phyloP scores from a whole-genome alignment of 2,329 filamentous ascomycete species.

The Beauveria rudraprayagi region DNA sequence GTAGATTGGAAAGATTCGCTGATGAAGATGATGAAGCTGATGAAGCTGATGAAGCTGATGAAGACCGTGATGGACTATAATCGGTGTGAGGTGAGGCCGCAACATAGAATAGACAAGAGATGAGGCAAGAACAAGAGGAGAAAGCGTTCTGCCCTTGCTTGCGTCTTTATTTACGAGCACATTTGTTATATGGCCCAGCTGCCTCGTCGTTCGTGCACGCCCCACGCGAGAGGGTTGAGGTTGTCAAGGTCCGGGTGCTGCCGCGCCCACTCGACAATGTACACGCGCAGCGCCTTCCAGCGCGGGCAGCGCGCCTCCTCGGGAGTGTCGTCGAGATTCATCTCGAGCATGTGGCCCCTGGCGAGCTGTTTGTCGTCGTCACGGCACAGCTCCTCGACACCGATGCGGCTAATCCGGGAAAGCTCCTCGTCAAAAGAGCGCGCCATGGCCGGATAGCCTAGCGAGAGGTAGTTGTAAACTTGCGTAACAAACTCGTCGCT shows the following conservation, averaged over 20 bases:
- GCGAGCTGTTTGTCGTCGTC: slow-evolving; percentile 57
- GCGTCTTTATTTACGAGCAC: not conserved
- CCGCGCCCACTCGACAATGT: slow-evolving; percentile 82
- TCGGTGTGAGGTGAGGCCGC: not conserved
- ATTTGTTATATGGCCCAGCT: slow-evolving; percentile 59
- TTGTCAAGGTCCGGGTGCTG: slow-evolving; percentile 70
- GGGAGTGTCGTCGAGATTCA: slow-evolving; percentile 33
- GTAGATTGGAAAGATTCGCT: not conserved
- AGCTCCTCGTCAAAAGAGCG: slow-evolving; percentile 79
- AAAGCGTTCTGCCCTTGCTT: not conserved
- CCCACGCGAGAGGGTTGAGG: slow-evolving; percentile 56
- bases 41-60: not conserved
- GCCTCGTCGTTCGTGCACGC: slow-evolving; percentile 56
- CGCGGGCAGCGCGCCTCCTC: slow-evolving; percentile 53
- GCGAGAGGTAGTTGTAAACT: slow-evolving; percentile 92
- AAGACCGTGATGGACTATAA: not conserved
- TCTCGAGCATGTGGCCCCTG: slow-evolving; percentile 65
- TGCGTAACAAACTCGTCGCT: slow-evolving; percentile 82
- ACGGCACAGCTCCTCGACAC: slow-evolving; percentile 58
- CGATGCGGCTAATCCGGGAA: slow-evolving; percentile 67
- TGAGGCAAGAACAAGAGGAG: not conserved
- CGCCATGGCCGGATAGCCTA: slow-evolving; percentile 84
- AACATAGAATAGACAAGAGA: not conserved
- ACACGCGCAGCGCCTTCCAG: slow-evolving; percentile 76
- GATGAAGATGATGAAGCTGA: not conserved